phyloP scores from a whole-genome alignment of 1,139 yeast genomes.

The Wickerhamomyces sp. region DNA sequence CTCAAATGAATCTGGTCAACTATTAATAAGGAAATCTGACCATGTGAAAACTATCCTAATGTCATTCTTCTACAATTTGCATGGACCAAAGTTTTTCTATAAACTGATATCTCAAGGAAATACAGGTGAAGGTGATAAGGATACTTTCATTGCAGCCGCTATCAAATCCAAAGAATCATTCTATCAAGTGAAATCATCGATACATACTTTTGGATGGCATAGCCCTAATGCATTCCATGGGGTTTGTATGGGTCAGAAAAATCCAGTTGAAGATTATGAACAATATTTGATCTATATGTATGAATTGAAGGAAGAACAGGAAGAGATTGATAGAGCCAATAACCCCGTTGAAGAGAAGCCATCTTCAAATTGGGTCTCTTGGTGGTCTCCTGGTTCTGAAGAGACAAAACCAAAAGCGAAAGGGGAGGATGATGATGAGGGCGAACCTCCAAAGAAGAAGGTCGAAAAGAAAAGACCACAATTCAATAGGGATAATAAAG shows the following conservation, averaged over 20 bases:
- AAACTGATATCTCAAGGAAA: constrained; percentile 55
- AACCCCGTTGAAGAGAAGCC: too few species aligned
- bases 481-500: background rate
- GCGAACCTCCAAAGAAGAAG: constrained; percentile 42
- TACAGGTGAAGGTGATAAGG: constrained; percentile 66
- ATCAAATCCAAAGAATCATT: constrained; percentile 39
- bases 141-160: constrained; percentile 59
- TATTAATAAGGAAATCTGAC: constrained; percentile 46
- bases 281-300: constrained; percentile 9
- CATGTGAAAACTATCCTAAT: constrained; percentile 49
- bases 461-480: constrained; percentile 54
- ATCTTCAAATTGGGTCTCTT: too few species aligned
- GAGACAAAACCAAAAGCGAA: constrained; percentile 47
- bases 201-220: constrained; percentile 36
- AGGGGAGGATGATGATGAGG: constrained; percentile 30
- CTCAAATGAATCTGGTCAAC: constrained; percentile 63
- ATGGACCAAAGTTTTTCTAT: constrained; percentile 54
- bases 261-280: constrained; percentile 35
- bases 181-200: constrained; percentile 40
- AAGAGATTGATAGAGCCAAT: too few species aligned
- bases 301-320: constrained; percentile 39
- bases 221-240: constrained; percentile 33
- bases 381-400: constrained; percentile 55
- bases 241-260: constrained; percentile 40
- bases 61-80: constrained; percentile 50